Base-by-base conservation (phyloP, 2,329 filamentous ascomycete species). In the Aurifilum marmelostoma region DNA sequence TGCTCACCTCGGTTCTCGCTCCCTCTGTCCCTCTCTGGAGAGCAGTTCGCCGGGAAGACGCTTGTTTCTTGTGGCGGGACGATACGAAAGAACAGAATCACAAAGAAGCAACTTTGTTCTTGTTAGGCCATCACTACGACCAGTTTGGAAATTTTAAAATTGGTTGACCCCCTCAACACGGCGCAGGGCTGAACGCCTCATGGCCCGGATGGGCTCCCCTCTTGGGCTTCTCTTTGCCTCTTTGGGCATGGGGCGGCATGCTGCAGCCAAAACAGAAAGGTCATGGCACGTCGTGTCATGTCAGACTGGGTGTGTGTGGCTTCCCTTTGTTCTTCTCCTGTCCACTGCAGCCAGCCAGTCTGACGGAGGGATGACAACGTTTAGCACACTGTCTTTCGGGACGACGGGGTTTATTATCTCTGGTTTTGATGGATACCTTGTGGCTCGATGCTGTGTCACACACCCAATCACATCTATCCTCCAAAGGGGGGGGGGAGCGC, bases 121-220 rank as follows among this genome's bases (percentile, higher is more conserved):
- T 21, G 8, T n/a, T 21, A 47, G 43, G n/a, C 43, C 18, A 47
- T 12, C 11, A 27, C 52, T 56, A 56, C 24, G 52, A 56, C 52
- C 5, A 29, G 24, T 29, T 18, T 24, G 52, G 52, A 29, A 29
- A 18, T 56, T 56, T 56, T 56, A 32, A 54, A 27, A 56, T 56
- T 56, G 52, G 24, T 56, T 56, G 43, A n/a, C 18, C 43, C 43
- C 52, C 24, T 56, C 52, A 29, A 27, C n/a, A 24, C 52, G 52
- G 27, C 52, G 52, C 52, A 56, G 24, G 24, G 52, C 52, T 56
- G 52, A 29, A 56, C 24, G 52, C 52, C 52, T 56, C 52, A 29
- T 16, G 52, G 52, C 52, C 52, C 11, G 52, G 43, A 47, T 56
- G 52, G 52, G 50, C n/a, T 11, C 50, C n/a, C 27, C 50, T 18